These are phyloP conservation scores for Cubamyces lactineus DNA, from an alignment of 768 basidiomycete genomes.

Conservation along the genomic window DNA sequence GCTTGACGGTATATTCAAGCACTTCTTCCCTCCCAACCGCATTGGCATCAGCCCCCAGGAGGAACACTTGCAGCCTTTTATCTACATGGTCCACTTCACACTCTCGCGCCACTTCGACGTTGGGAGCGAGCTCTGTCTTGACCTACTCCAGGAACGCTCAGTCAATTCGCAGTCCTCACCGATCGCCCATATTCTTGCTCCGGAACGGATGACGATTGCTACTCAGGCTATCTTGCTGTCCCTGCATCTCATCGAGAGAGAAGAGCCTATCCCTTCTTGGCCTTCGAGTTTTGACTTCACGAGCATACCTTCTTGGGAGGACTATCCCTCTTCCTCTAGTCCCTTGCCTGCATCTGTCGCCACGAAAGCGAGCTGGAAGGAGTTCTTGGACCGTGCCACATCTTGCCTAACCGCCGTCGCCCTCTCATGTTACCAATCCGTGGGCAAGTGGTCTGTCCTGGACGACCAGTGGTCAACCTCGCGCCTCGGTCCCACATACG, in stretches of 20 bases:
- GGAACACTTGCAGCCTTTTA: conserved; percentile 75
- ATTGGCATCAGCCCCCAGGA: conserved; percentile 65
- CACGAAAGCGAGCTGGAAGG: conserved; percentile 68
- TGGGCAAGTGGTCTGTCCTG: conserved; percentile 79
- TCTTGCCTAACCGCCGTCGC: conserved; percentile 61
- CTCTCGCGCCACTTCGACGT: conserved; percentile 84
- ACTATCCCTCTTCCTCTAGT: conserved; percentile 73
- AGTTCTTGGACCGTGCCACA: conserved; percentile 70
- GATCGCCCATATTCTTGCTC: conserved; percentile 51
- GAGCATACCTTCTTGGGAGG: conserved; percentile 53
- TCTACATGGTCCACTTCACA: conserved; percentile 80
- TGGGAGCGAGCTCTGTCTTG: conserved; percentile 79
- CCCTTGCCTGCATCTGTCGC: conserved; percentile 57
- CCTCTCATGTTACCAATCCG: conserved; percentile 57
- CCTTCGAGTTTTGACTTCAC: conserved; percentile 75
- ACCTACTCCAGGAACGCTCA: conserved; percentile 73
- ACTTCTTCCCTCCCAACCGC: conserved; percentile 79
- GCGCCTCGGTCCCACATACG: conserved; percentile 59
- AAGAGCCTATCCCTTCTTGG: conserved; percentile 73
- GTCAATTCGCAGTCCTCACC: conserved; percentile 47
- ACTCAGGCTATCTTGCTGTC: conserved; percentile 79
- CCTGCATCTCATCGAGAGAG: conserved; percentile 70
- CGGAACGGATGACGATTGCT: conserved; percentile 75
- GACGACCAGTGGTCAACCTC: conserved; percentile 82
- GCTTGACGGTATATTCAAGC: conserved; percentile 71